Conservation (phyloP, 1,284 basidiomycete genomes). For the Heterobasidion parviporum region DNA sequence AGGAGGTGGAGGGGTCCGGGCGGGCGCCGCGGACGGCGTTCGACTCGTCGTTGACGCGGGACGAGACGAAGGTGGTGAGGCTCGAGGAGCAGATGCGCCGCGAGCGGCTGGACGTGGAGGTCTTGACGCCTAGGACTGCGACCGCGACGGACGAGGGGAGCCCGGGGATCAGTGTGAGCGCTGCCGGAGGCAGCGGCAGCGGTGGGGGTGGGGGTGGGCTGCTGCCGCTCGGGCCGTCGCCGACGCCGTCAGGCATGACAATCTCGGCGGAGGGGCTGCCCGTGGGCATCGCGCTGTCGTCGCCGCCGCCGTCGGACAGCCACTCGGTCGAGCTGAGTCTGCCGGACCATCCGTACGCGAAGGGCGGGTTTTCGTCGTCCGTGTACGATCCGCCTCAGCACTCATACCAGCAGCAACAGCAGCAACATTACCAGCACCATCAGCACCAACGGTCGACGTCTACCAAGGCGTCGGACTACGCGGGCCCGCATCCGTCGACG, state of each 20-base stretch:
- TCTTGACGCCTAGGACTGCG: not conserved
- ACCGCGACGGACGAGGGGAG: slow-evolving; percentile 1
- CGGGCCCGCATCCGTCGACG: slow-evolving; percentile 33
- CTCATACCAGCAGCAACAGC: not conserved
- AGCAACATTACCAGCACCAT: not conserved
- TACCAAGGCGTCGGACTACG: slow-evolving; percentile 30
- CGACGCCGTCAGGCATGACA: slow-evolving; percentile 21
- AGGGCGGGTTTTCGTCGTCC: slow-evolving; percentile 27
- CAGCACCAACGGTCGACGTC: slow-evolving; percentile 9
- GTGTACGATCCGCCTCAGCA: not conserved
- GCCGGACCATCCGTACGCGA: slow-evolving; percentile 52
- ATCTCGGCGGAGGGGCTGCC: slow-evolving; percentile 22
- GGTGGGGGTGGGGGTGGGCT: not conserved
- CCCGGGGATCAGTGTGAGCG: not conserved
- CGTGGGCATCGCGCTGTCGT: slow-evolving; percentile 61
- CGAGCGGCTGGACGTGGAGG: slow-evolving; percentile 10
- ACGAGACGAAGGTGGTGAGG: slow-evolving; percentile 35
- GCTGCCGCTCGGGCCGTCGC: slow-evolving; percentile 16
- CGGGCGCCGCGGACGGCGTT: slow-evolving; percentile 27
- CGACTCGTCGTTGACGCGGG: slow-evolving; percentile 33
- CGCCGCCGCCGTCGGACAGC: slow-evolving; percentile 36
- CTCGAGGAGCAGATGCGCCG: slow-evolving; percentile 18
- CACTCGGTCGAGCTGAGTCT: slow-evolving; percentile 15
- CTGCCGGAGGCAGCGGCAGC: not conserved
- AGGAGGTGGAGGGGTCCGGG: not conserved